Conservation (phyloP, 768 basidiomycete genomes). For the Collybia sp. region DNA sequence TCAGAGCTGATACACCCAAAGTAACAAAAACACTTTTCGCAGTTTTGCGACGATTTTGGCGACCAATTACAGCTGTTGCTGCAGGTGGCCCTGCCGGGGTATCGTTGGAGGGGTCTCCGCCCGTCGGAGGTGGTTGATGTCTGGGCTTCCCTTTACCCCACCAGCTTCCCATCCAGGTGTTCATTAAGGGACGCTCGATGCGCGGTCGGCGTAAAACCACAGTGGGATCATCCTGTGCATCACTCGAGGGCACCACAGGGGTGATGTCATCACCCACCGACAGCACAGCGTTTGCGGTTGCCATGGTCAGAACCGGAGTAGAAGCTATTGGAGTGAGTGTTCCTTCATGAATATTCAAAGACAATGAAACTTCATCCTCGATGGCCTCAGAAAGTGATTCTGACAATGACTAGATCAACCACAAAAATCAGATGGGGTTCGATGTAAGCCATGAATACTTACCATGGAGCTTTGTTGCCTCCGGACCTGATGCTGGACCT, state of each 20-base stretch:
- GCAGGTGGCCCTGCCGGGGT: constrained; percentile 9
- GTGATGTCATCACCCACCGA: constrained; percentile 7
- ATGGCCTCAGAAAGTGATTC: constrained; percentile 56
- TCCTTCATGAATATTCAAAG: constrained; percentile 34
- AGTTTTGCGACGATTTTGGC: constrained; percentile 32
- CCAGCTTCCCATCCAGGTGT: constrained; percentile 79
- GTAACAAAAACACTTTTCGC: constrained; percentile 69
- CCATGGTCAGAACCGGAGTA: constrained; percentile 1
- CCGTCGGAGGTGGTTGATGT: constrained; percentile 12
- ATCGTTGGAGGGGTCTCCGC: constrained; percentile 14
- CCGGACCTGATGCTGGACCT: constrained; percentile 41
- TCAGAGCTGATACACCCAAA: constrained; percentile 64
- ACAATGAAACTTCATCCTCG: constrained; percentile 37
- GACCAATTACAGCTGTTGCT: constrained; percentile 8
- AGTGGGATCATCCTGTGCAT: constrained; percentile 1
- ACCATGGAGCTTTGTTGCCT: constrained; percentile 60
- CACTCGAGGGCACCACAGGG: constrained; percentile 1
- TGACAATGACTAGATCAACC: constrained; percentile 35
- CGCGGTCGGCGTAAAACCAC: constrained; percentile 11
- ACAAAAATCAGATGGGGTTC: constrained; percentile 3
- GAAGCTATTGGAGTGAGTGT: constrained; percentile 8
- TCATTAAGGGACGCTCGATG: constrained; percentile 47
- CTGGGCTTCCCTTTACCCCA: constrained; percentile 50
- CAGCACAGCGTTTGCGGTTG: constrained; percentile 3
- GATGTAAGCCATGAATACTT: constrained; percentile 15